Conservation (phyloP, 495 filamentous ascomycete species). For the Podospora conica region DNA sequence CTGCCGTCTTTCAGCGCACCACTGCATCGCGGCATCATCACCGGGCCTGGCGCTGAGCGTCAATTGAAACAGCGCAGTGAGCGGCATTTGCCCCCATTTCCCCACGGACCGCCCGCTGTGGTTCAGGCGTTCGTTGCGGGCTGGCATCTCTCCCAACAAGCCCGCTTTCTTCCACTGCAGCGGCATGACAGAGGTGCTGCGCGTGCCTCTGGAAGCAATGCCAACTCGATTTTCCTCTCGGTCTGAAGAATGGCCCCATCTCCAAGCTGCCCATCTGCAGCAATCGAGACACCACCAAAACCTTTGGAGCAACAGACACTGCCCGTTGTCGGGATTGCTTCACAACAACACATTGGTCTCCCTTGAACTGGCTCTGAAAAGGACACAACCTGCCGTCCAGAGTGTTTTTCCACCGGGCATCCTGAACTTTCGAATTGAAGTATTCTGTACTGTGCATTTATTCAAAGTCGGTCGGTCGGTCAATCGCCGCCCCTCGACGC, state of each 20-base stretch:
- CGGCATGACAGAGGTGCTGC: background rate
- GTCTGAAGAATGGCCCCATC: too few species aligned
- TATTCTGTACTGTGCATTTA: background rate
- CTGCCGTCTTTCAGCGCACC: background rate
- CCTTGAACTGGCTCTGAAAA: background rate
- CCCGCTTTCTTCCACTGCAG: background rate
- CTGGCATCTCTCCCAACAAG: background rate
- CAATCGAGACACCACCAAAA: background rate
- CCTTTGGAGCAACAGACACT: background rate
- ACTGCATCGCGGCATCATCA: background rate
- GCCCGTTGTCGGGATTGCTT: background rate
- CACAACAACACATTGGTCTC: background rate
- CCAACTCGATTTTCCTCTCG: background rate
- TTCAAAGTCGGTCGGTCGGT: background rate
- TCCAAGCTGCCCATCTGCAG: background rate
- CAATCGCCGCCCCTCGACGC: background rate
- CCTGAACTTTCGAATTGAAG: background rate
- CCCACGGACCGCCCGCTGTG: background rate
- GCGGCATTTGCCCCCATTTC: background rate
- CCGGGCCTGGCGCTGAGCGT: background rate
- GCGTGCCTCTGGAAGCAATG: background rate
- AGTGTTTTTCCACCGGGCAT: background rate
- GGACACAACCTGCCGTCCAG: background rate
- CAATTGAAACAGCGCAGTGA: background rate
- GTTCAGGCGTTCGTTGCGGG: background rate